Base-by-base conservation (phyloP, 768 basidiomycete genomes). In the Lactarius quietus region DNA sequence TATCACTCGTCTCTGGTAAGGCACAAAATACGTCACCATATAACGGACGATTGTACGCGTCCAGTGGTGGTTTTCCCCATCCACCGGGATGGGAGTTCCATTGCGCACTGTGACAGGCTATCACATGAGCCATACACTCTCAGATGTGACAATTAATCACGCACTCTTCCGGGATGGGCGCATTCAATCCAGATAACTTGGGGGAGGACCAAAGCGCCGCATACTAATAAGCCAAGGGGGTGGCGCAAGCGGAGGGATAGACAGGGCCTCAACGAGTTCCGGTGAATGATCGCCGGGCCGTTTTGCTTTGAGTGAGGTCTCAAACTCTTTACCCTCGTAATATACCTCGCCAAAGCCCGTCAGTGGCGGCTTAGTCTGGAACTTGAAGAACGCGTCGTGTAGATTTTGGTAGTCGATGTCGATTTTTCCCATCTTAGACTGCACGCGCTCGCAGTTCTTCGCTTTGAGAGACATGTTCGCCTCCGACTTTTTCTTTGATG, bases 21-120 rank as follows among this genome's bases (percentile, higher is more conserved):
- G 9, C 33, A 33, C 33, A 4, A 33, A 33, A 33, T 33, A 4
- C 33, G 33, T 33, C 33, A 33, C 33, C 33, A 33, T 33, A 33
- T 33, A 33, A 33, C 33, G 33, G 33, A 33, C 33, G 33, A n/a
- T n/a, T n/a, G n/a, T n/a, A n/a, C n/a, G n/a, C n/a, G n/a, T n/a
- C n/a, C n/a, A n/a, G n/a, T n/a, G 33, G 33, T 33, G 33, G 33
- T 33, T 33, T 33, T 33, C 33, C 33, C 33, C 33, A 36, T 59
- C 97, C 97, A 78, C 97, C 97, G 10, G 97, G 97, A 77, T 98
- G 97, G 86, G 98, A 98, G 62, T 97, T 97, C 97, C 97, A 99
- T 76, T 98, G 96, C 3, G 97, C 96, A 36, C 92, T 93, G 66
- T 26, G 51, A 20, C 5, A 66, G 48, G 60, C 14, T 65, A 67